Evolutionary conservation across 1,284 basidiomycete genomes (phyloP).

Genomic region (Ganoderma sp.): DNA sequence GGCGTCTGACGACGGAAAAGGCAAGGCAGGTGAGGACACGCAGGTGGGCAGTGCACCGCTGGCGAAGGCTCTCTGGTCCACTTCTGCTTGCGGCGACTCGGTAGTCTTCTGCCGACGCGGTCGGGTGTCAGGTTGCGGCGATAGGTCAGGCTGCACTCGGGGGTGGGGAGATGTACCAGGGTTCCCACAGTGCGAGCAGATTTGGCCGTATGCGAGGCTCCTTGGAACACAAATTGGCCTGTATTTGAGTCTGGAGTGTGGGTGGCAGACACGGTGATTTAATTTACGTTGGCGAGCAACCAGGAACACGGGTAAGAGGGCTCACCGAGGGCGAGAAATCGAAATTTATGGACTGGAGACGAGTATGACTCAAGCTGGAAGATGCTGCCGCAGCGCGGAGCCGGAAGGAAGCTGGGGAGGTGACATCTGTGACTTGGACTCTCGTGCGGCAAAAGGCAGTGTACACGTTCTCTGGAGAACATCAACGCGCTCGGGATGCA

Average conservation of each 20-base stretch:
- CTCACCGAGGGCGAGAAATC: background rate
- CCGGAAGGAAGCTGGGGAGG: conserved; percentile 1
- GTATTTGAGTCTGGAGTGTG: conserved; percentile 7
- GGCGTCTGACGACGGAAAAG: conserved; percentile 16
- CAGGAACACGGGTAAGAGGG: background rate
- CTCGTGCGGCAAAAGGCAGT: background rate
- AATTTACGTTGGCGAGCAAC: background rate
- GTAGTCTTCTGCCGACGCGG: conserved; percentile 1
- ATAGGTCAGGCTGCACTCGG: background rate
- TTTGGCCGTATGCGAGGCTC: background rate
- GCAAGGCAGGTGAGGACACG: conserved; percentile 10
- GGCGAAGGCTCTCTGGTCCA: background rate
- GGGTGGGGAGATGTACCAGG: background rate
- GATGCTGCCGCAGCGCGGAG: conserved; percentile 10
- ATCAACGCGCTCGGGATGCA: conserved; percentile 8
- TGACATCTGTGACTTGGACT: conserved; percentile 5
- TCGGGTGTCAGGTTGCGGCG: conserved; percentile 4
- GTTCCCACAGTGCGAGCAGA: conserved; percentile 2
- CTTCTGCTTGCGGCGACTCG: conserved; percentile 3
- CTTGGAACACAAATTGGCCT: conserved; percentile 15
- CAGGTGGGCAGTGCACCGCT: conserved; percentile 10
- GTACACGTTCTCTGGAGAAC: conserved; percentile 8
- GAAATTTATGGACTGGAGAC: background rate
- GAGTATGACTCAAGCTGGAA: conserved; percentile 2
- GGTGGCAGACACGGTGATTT: background rate